Percentiles rank a stretch among this genome's conserved stretches.
Evolutionary conservation across 73 alveolate species (phyloP).

Genomic region (Paramecium caudatum): DNA sequence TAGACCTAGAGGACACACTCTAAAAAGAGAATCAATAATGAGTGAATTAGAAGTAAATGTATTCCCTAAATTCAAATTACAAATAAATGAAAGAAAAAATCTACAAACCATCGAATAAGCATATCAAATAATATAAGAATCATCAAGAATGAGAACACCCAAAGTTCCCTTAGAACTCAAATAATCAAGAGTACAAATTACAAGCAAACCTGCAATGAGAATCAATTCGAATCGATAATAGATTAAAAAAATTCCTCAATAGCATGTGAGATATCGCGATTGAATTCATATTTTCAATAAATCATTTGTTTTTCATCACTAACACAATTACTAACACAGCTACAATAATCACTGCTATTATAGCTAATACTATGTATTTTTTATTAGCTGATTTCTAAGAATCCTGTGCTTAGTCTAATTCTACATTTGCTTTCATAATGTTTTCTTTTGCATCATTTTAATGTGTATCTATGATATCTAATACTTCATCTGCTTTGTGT

Average conservation of each 20-base stretch:
- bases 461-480: neutral
- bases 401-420: constrained; percentile 36
- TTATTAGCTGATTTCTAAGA: constrained; percentile 27
- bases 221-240: constrained; percentile 12
- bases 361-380: constrained; percentile 2
- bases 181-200: neutral
- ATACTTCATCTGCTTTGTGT: neutral
- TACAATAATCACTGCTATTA: constrained; percentile 1
- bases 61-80: neutral
- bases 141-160: neutral
- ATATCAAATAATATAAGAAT: neutral
- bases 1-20: constrained; percentile 4
- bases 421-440: constrained; percentile 8
- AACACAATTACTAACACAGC: constrained; percentile 15
- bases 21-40: constrained; percentile 37
- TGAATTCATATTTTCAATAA: neutral
- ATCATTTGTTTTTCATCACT: neutral
- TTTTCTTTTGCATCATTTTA: neutral
- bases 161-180: neutral
- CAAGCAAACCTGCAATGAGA: constrained; percentile 19
- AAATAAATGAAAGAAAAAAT: neutral
- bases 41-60: neutral
- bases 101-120: constrained; percentile 22
- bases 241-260: neutral
- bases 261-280: neutral